Evolutionary conservation across 2,329 filamentous ascomycete species (phyloP).

Genomic region (Gliomastix tumulicola): DNA sequence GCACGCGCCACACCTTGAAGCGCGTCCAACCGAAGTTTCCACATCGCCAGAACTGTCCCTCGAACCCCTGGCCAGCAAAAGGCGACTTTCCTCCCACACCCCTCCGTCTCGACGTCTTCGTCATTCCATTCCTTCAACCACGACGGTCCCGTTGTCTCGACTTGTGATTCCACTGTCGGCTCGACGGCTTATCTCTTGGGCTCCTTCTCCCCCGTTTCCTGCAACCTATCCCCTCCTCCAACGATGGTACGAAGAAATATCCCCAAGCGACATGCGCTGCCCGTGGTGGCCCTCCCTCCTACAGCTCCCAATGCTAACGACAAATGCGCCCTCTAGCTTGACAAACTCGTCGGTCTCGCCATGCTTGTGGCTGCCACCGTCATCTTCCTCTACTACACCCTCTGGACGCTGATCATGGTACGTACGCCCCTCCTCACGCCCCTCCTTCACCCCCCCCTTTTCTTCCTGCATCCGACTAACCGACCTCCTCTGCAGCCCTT

Average conservation of each 20-base stretch:
- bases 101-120: neutral
- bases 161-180: no score
- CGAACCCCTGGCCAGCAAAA: no score
- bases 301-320: conserved; percentile 1
- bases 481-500: conserved; percentile 64
- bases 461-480: neutral
- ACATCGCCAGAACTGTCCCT: no score
- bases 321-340: conserved; percentile 54
- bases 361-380: conserved; percentile 60
- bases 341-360: conserved; percentile 69
- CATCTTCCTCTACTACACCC: conserved; percentile 80
- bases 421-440: conserved; percentile 11
- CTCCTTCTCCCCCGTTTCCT: conserved; percentile 5
- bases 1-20: no score
- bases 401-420: conserved; percentile 98
- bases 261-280: no score
- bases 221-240: neutral
- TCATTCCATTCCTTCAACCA: no score
- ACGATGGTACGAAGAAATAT: neutral
- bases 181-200: neutral
- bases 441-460: conserved; percentile 1
- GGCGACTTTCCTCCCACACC: neutral
- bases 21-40: no score
- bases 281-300: neutral
- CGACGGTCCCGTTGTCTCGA: no score